phyloP scores from a whole-genome alignment of 208 protist genomes.

The Trypanosoma cruzi region DNA sequence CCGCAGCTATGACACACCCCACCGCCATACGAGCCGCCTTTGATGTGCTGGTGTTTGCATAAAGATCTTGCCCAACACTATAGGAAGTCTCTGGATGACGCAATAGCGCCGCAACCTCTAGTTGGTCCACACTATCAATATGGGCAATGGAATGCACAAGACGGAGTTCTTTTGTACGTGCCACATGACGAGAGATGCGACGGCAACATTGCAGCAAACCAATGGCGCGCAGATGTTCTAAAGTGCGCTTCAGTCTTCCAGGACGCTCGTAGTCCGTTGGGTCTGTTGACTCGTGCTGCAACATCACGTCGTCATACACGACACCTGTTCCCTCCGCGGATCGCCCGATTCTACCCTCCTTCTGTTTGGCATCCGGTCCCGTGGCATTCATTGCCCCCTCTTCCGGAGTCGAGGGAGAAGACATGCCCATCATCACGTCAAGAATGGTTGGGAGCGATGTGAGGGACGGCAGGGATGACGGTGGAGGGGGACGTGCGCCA shows the following conservation, averaged over 20 bases:
- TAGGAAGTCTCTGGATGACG: conserved; percentile 18
- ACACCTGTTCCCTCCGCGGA: conserved; percentile 47
- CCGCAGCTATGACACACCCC: conserved; percentile 74
- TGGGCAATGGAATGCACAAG: conserved; percentile 73
- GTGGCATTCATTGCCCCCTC: neutral
- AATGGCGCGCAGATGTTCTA: conserved; percentile 67
- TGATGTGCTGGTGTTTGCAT: conserved; percentile 64
- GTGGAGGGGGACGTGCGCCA: neutral
- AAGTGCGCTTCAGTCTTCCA: conserved; percentile 52
- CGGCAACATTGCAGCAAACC: conserved; percentile 58
- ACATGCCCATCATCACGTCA: conserved; percentile 23
- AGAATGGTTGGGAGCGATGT: conserved; percentile 29
- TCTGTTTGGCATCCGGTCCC: neutral
- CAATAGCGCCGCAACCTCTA: conserved; percentile 47
- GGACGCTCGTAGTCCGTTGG: conserved; percentile 74
- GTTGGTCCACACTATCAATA: conserved; percentile 76
- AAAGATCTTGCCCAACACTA: conserved; percentile 76
- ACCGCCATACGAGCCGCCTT: conserved; percentile 63
- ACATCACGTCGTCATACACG: conserved; percentile 65
- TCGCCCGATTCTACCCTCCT: no score
- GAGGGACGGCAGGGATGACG: conserved; percentile 9
- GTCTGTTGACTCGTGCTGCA: conserved; percentile 57
- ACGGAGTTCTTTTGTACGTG: conserved; percentile 71
- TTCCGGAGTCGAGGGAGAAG: neutral
- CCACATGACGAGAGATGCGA: conserved; percentile 40